These are phyloP conservation scores for Cladosporium sp. DNA, from an alignment of 2,329 filamentous ascomycete genomes.

Conservation along the genomic window DNA sequence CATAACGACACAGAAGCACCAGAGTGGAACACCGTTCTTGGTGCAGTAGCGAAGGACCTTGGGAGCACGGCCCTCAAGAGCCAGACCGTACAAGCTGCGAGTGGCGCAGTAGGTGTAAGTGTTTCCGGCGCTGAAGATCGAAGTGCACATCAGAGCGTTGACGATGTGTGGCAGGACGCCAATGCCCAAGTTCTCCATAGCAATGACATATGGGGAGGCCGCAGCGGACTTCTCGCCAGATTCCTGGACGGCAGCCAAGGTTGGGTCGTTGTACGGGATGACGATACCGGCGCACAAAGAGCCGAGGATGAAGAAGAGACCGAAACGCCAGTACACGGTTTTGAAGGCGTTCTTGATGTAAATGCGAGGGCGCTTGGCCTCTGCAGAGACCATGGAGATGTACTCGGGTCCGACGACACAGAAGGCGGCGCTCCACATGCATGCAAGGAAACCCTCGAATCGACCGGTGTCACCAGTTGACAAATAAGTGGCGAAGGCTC, in stretches of 20 bases:
- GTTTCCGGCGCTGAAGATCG: slow-evolving; percentile 54
- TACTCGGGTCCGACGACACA: slow-evolving; percentile 41
- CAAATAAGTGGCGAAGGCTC: slow-evolving; percentile 29
- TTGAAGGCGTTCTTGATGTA: slow-evolving; percentile 47
- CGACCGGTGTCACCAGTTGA: slow-evolving; percentile 27
- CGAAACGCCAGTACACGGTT: slow-evolving; percentile 44
- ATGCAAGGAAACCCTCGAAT: slow-evolving; percentile 35
- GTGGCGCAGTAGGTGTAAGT: slow-evolving; percentile 53
- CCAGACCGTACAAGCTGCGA: slow-evolving; percentile 50
- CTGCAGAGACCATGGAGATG: slow-evolving; percentile 46
- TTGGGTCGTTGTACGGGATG: slow-evolving; percentile 29
- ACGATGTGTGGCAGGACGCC: slow-evolving; percentile 39
- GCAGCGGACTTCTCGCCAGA: slow-evolving; percentile 26
- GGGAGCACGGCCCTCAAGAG: slow-evolving; percentile 51
- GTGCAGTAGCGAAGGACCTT: slow-evolving; percentile 56
- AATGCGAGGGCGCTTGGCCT: slow-evolving; percentile 42
- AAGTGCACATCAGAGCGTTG: slow-evolving; percentile 42
- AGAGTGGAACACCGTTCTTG: slow-evolving; percentile 58
- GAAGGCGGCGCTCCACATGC: slow-evolving; percentile 31
- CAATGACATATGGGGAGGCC: slow-evolving; percentile 35
- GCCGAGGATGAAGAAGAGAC: slow-evolving; percentile 44
- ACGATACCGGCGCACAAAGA: slow-evolving; percentile 43
- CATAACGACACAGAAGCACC: slow-evolving; percentile 50
- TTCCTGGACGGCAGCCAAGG: slow-evolving; percentile 23
- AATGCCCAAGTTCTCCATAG: slow-evolving; percentile 40